Base-by-base conservation (phyloP, 208 protist species). In the Strigomonas galati region DNA sequence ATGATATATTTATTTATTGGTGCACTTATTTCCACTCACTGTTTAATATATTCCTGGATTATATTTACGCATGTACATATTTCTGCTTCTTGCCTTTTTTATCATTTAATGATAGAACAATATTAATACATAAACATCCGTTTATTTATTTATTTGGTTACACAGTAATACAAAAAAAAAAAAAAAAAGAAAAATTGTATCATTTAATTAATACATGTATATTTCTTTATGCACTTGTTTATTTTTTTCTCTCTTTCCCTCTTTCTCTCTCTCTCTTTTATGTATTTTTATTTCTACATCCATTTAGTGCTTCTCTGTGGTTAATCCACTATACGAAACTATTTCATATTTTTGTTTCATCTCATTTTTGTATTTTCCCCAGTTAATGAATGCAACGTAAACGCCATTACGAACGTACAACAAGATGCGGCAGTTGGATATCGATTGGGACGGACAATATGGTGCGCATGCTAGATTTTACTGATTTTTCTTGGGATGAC, bases 401-500 rank as follows among this genome's bases (percentile, higher is more conserved):
- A 65, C 64, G 67, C 31, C 55, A 65, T 46, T 81, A 84, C 67
- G 61, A 71, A 26, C 69, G 46, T 40, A 92, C 85, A 1, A 74
- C 69, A 35, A 71, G 82, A 26, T 26, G 71, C 26, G 84, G 87
- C 0, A 69, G 66, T 51, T 93, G 84, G 84, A 81, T 93, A 51
- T 82, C 79, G 43, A 62, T 93, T 35, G 76, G 74, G 9, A 55
- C 61, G 54, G 74, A 85, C 26, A 67, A 71, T 64, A 68, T 91
- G 67, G 54, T 91, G n/a, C 77, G 84, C 21, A 43, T 86, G 40
- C 55, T 81, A 23, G 84, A 91, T 61, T 73, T 93, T 32, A 66
- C 74, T 19, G 32, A 65, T 28, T 32, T 21, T 59, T n/a, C 21
- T 4, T 59, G 54, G 54, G 56, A 78, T 65, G n/a, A 65, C 19